Evolutionary conservation across 768 basidiomycete species (phyloP), one percentile per base, ranked within the genome.

Genomic region (Leccinum incarnatum): DNA sequence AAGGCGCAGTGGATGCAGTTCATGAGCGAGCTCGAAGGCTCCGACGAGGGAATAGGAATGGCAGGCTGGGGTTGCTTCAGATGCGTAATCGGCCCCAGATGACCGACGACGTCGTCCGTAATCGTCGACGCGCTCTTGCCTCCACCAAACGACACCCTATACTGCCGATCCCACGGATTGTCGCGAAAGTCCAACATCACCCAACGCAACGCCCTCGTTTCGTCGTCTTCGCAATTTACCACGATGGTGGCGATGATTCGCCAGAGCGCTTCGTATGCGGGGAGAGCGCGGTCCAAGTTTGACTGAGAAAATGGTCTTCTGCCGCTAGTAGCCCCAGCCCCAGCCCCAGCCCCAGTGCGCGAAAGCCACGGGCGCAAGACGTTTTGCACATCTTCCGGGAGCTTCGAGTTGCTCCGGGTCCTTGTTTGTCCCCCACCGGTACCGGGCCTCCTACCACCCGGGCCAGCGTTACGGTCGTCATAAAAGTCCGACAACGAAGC

Each of bases 231-330:
- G 47, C 72, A 65, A 14, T 12, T 53, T 23, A 76, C 69, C 52
- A 78, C 70, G 1, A 80, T 77, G 0, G 81, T 65, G 1, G 85
- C 84, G 53, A 84, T 73, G 21, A 86, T 78, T 12, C 84, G 78
- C 86, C 86, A 87, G 48, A 86, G 69, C 0, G 81, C 82, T 65
- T 87, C 86, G 75, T 83, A 87, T 1, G 81, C 71, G 0, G 85
- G 85, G 47, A 87, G 77, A 55, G 87, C 75, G 56, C 77, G 77
- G 48, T 85, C 76, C 15, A 86, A 68, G 0, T 81, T 79, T 47
- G 37, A 23, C 17, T 37, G 49, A 51, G 37, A 40, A 3, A 17
- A 42, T 17, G 40, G 4, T 42, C 9, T n/a, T n/a, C n/a, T 42
- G 40, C 9, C 36, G 7, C 36, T 15, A 36, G 36, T 42, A n/a